A percentile compares a stretch with the other conserved stretches of the same genome.
Evolutionary conservation across 805 yeast species (phyloP).

Genomic region (Suhomyces pyralidae): DNA sequence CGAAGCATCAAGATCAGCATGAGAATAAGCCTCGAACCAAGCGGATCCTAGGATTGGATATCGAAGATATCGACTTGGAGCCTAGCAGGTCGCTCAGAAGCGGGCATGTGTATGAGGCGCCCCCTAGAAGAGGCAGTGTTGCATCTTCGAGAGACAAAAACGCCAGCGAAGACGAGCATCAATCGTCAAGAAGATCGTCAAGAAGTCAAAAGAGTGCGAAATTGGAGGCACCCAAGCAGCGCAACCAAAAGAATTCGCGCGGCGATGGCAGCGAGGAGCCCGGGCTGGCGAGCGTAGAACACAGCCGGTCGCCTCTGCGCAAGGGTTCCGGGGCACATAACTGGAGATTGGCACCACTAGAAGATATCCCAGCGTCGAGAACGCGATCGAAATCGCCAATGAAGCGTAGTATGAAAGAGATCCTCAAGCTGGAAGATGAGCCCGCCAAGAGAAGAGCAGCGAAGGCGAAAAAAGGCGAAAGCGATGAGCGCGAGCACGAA

Average conservation of each 20-base stretch:
- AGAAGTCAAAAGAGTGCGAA: not conserved
- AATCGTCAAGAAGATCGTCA: not conserved
- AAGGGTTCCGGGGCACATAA: conserved; percentile 5
- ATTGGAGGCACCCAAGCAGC: conserved; percentile 3
- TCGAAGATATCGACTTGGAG: conserved; percentile 17
- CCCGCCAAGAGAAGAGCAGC: not conserved
- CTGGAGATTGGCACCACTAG: conserved; percentile 5
- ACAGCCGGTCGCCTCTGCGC: conserved; percentile 2
- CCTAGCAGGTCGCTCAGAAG: conserved; percentile 24
- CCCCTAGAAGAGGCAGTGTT: not conserved
- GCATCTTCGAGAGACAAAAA: not conserved
- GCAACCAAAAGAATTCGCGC: not conserved
- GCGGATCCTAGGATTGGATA: conserved; percentile 22
- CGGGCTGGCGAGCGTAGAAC: not conserved
- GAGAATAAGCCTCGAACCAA: conserved; percentile 4
- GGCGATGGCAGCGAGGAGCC: not conserved
- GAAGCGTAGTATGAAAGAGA: conserved; percentile 22
- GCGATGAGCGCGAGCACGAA: not conserved
- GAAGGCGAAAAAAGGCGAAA: conserved; percentile 3
- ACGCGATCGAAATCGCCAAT: conserved; percentile 37
- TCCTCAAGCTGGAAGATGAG: conserved; percentile 11
- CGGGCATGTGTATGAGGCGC: conserved; percentile 17
- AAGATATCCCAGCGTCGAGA: conserved; percentile 28
- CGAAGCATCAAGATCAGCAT: not conserved
- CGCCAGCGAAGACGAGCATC: not conserved